Conservation (phyloP, 139 green algal genomes). For the Micractinium sp. region DNA sequence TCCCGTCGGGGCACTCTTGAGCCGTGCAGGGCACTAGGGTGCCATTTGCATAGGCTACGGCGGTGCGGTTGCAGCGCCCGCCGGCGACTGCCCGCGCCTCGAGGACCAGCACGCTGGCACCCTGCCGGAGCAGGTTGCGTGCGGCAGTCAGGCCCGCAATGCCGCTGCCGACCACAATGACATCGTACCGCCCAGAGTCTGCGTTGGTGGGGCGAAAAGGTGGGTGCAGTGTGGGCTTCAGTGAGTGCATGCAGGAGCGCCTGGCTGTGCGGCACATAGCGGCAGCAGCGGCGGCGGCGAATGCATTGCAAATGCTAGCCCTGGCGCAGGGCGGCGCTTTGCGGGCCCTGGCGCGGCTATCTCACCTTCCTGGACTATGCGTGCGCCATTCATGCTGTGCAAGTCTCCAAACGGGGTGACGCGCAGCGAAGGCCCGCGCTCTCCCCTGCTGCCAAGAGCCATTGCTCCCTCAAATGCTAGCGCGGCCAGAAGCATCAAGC, state of each 20-base stretch:
- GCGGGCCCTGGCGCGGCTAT: no score
- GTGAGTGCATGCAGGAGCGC: no score
- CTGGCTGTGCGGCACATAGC: neutral
- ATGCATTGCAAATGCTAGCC: neutral
- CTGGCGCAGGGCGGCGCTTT: neutral
- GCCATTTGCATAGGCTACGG: neutral
- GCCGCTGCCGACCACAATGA: conserved; percentile 7
- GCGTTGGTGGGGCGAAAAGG: neutral
- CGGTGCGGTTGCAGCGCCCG: neutral
- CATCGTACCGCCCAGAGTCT: neutral
- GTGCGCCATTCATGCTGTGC: neutral
- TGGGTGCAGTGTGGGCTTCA: neutral
- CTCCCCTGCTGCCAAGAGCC: neutral
- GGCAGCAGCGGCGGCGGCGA: no score
- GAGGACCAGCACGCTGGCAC: conserved; percentile 7
- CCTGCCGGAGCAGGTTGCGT: conserved; percentile 15
- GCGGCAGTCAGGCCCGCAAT: conserved; percentile 2
- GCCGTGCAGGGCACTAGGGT: conserved; percentile 9
- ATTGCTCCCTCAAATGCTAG: neutral
- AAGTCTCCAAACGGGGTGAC: neutral
- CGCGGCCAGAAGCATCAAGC: neutral
- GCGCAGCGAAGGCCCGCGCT: neutral
- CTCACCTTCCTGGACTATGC: neutral
- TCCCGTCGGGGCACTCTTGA: neutral
- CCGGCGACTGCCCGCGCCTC: neutral